These are phyloP conservation scores for Phyllosticta paracitricarpa DNA, from an alignment of 2,329 filamentous ascomycete species.

Conservation along the genomic window DNA sequence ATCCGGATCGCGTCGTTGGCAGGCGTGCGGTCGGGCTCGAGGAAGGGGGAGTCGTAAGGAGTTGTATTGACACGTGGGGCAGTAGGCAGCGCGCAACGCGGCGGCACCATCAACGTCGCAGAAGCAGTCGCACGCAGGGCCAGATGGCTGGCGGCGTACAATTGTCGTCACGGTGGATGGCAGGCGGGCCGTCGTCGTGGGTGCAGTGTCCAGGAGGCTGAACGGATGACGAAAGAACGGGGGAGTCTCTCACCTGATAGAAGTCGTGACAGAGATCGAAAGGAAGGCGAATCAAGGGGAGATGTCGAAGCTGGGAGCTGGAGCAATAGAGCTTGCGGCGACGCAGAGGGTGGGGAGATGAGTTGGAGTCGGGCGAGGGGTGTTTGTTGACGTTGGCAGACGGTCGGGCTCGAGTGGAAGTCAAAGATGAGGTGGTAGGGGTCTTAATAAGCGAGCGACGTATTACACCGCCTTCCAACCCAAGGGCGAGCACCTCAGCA, in stretches of 20 bases:
- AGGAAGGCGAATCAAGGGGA: background rate
- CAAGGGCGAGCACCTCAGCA: background rate
- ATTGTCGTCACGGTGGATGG: background rate
- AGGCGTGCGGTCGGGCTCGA: constrained; percentile 7
- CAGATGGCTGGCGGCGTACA: background rate
- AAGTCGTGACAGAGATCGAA: constrained; percentile 5
- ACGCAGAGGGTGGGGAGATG: constrained; percentile 6
- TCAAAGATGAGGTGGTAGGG: constrained; percentile 7
- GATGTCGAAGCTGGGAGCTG: constrained; percentile 2
- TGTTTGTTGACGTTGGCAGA: constrained; percentile 11
- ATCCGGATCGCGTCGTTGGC: constrained; percentile 4
- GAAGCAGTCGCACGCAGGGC: constrained; percentile 1
- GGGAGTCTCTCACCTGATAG: constrained; percentile 9
- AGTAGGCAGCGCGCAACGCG: constrained; percentile 3
- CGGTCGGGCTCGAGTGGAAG: constrained; percentile 9
- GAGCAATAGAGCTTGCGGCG: constrained; percentile 10
- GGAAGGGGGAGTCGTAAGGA: constrained; percentile 21
- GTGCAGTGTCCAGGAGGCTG: constrained; percentile 8
- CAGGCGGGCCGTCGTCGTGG: constrained; percentile 4
- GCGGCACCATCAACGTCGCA: background rate
- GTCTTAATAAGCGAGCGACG: constrained; percentile 9
- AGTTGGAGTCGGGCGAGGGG: constrained; percentile 6
- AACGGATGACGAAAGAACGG: constrained; percentile 9
- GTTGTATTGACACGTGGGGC: constrained; percentile 11
- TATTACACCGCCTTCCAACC: constrained; percentile 8